These are phyloP conservation scores for Cicer bijugum DNA, from an alignment of 306 rosid genomes.

Conservation along the genomic window DNA sequence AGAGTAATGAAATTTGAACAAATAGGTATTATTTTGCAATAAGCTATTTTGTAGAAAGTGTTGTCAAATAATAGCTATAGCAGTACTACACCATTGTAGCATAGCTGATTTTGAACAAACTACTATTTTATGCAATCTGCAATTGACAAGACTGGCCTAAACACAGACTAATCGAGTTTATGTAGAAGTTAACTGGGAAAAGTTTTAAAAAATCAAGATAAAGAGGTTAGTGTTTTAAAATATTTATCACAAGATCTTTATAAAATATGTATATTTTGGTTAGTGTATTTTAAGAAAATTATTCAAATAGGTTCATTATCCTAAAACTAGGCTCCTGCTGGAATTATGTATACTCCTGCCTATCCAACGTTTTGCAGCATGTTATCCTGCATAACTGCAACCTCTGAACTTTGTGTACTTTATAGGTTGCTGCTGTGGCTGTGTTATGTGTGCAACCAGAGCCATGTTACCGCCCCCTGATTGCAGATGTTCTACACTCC, in stretches of 20 bases:
- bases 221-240: background rate
- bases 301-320: background rate
- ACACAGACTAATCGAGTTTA: background rate
- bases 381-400: slow-evolving; percentile 26
- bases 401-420: background rate
- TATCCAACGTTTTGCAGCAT: background rate
- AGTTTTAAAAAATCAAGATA: background rate
- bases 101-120: too few species aligned
- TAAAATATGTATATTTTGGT: background rate
- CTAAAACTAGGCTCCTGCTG: background rate
- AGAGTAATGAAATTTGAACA: too few species aligned
- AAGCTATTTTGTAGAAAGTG: too few species aligned
- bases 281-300: background rate
- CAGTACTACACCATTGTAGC: too few species aligned
- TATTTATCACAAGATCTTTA: background rate
- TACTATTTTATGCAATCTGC: too few species aligned
- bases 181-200: background rate
- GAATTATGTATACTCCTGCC: background rate
- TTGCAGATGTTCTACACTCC: slow-evolving; percentile 92
- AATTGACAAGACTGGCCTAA: background rate
- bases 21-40: too few species aligned
- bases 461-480: slow-evolving; percentile 93
- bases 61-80: too few species aligned
- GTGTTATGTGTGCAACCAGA: slow-evolving; percentile 97
- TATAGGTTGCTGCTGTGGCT: slow-evolving; percentile 95